Base-by-base conservation (phyloP, 768 basidiomycete species). In the Lepiota brunneoincarnata region DNA sequence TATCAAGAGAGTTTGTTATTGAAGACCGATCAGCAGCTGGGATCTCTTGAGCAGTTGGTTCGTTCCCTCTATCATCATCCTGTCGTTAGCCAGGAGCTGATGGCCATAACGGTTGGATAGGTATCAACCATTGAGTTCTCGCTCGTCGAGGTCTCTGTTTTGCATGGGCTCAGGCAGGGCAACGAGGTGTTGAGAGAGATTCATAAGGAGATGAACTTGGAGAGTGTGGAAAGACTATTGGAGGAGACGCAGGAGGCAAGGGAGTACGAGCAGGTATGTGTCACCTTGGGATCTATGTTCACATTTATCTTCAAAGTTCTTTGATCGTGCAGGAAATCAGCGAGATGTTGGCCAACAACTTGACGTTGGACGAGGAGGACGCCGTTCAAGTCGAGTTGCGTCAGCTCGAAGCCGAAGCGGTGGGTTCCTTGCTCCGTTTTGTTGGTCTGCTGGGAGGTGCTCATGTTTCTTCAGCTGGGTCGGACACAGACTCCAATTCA, bases 91-190 rank as follows among this genome's bases (percentile, higher is more conserved):
- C 6, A 6, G 23, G 6, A 9, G 17, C 15, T 28, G 20, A 38
- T 48, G 48, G 21, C 34, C 18, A n/a, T n/a, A n/a, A n/a, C 35
- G 6, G 7, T 2, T 36, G 6, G 12, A 34, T 15, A 99, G 96
- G 94, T 98, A 21, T 91, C 93, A 3, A 91, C 89, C 0, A 97
- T 99, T 63, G 97, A 99, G 68, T 98, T 97, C 73, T 93, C 97
- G 6, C 77, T 95, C 45, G 85, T 98, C 18, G 91, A 98, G 69
- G 84, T 91, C 41, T 93, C 94, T 2, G 91, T 99, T 9, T 64
- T 98, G 31, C 92, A 93, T 67, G 97, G 96, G 6, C 72, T 99
- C 40, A 83, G 92, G 67, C 93, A 94, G 71, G 97, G 97, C 2
- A 98, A 89, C 61, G 88, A 90, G 26, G 93, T 98, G 1, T 75